Evolutionary conservation across 73 alveolate genomes (phyloP).

Genomic region (Diophrys sp.): DNA sequence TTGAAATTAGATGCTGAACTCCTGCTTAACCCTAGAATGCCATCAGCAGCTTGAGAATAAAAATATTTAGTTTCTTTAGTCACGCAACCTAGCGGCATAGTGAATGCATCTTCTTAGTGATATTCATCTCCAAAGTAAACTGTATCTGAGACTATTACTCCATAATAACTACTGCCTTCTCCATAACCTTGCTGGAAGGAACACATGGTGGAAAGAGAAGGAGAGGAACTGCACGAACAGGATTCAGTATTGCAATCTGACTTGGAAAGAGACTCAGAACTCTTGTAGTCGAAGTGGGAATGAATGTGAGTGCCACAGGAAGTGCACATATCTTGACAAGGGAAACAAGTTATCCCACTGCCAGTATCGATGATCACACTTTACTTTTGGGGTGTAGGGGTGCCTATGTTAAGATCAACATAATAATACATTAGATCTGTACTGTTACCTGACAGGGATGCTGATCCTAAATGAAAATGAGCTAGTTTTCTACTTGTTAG

Average conservation of each 20-base stretch:
- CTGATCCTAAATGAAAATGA: constrained; percentile 41
- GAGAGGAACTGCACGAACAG: constrained; percentile 63
- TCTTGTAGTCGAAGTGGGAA: constrained; percentile 53
- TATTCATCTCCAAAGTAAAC: constrained; percentile 73
- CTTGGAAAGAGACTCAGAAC: constrained; percentile 39
- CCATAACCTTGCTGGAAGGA: constrained; percentile 69
- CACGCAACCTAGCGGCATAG: constrained; percentile 86
- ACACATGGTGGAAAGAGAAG: constrained; percentile 58
- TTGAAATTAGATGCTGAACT: constrained; percentile 42
- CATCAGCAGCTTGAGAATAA: constrained; percentile 88
- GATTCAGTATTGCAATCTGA: constrained; percentile 48
- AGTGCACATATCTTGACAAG: constrained; percentile 77
- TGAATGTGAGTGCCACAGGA: constrained; percentile 89
- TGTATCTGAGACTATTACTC: constrained; percentile 70
- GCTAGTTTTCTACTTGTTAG: constrained; percentile 22
- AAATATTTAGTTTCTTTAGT: constrained; percentile 81
- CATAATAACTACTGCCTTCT: constrained; percentile 88
- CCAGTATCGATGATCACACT: constrained; percentile 91
- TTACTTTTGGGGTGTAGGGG: constrained; percentile 47
- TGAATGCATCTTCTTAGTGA: constrained; percentile 39
- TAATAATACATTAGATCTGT: constrained; percentile 68
- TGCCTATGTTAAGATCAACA: constrained; percentile 42
- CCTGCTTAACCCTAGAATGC: constrained; percentile 90
- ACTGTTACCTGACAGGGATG: constrained; percentile 59
- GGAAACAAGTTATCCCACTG: constrained; percentile 86